Evolutionary conservation across 176 grass and related monocot species (phyloP).

Genomic region (Ensete glaucum): DNA sequence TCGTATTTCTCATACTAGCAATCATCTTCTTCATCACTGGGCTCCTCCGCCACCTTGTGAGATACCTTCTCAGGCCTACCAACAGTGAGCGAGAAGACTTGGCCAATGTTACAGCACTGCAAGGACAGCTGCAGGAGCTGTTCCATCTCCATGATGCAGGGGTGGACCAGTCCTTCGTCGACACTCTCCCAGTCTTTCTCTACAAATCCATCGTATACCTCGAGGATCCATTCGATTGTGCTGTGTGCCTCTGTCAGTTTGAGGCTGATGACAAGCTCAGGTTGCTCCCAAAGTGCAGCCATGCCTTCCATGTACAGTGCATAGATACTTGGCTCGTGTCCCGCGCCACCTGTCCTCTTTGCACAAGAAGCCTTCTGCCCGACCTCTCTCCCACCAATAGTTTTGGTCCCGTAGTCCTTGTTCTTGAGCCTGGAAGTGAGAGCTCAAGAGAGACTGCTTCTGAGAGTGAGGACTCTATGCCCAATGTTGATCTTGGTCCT

Average conservation of each 20-base stretch:
- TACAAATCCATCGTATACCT: constrained; percentile 15
- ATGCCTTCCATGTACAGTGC: constrained; percentile 16
- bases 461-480: neutral
- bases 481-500: neutral
- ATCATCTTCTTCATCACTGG: constrained; percentile 89
- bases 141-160: constrained; percentile 14
- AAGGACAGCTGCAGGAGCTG: constrained; percentile 16
- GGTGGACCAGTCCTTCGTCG: constrained; percentile 17
- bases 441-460: constrained; percentile 2
- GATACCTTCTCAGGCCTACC: constrained; percentile 40
- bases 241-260: constrained; percentile 13
- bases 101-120: constrained; percentile 15
- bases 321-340: constrained; percentile 18
- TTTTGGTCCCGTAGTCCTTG: neutral
- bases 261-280: constrained; percentile 11
- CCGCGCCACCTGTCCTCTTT: constrained; percentile 13
- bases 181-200: constrained; percentile 13
- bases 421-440: constrained; percentile 10
- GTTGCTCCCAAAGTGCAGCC: constrained; percentile 15
- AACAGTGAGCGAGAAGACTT: constrained; percentile 24
- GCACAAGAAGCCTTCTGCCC: neutral
- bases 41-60: constrained; percentile 55
- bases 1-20: constrained; percentile 54
- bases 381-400: constrained; percentile 5
- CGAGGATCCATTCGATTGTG: constrained; percentile 14